Evolutionary conservation across 2,329 filamentous ascomycete genomes (phyloP).

Genomic region (Colletotrichum acutatum): DNA sequence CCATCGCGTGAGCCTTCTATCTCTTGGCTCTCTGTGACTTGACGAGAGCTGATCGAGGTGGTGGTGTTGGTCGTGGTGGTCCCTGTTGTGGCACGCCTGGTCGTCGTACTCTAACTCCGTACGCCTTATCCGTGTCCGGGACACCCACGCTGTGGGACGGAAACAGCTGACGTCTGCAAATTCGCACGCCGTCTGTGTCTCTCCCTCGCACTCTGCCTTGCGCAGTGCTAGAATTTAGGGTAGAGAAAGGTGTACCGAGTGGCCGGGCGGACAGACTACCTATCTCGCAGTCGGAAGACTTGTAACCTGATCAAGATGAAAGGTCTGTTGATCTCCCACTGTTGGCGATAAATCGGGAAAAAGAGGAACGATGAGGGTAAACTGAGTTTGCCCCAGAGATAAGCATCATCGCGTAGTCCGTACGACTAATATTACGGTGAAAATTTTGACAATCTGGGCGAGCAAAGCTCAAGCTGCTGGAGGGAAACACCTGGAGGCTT

Average conservation of each 20-base stretch:
- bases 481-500: background rate
- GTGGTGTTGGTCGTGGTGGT: background rate
- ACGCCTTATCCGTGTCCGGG: slow-evolving; percentile 15
- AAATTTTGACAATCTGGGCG: background rate
- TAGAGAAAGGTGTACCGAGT: slow-evolving; percentile 5
- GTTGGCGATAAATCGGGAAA: background rate
- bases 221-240: background rate
- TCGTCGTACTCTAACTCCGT: background rate
- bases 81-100: background rate
- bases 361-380: background rate
- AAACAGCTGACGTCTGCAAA: background rate
- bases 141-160: background rate
- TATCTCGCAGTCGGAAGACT: background rate
- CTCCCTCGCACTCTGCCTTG: background rate
- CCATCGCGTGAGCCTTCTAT: slow-evolving; percentile 24
- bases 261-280: background rate
- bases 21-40: slow-evolving; percentile 26
- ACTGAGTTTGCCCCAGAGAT: slow-evolving; percentile 15
- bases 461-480: background rate
- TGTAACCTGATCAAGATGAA: background rate
- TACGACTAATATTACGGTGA: background rate
- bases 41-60: background rate
- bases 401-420: slow-evolving; percentile 1
- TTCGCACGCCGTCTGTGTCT: background rate
- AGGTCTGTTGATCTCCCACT: background rate